phyloP scores from a whole-genome alignment of 2,329 filamentous ascomycete species.

The Botrytis byssoidea region DNA sequence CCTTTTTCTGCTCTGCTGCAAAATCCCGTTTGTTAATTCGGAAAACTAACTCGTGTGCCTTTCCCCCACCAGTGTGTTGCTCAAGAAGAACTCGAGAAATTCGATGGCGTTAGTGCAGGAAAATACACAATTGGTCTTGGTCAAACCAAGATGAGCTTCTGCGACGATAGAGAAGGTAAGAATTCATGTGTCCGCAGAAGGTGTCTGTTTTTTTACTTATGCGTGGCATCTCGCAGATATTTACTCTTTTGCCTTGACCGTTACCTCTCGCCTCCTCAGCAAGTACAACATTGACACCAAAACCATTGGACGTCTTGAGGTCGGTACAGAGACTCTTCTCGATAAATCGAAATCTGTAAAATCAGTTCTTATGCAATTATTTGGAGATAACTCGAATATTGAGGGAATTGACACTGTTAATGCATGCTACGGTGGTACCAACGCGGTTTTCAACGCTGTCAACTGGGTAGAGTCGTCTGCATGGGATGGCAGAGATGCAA shows the following conservation, averaged over 20 bases:
- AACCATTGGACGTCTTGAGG: conserved; percentile 76
- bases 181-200: background rate
- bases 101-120: conserved; percentile 76
- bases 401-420: conserved; percentile 83
- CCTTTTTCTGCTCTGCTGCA: background rate
- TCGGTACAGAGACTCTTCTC: conserved; percentile 80
- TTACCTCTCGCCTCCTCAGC: conserved; percentile 71
- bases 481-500: conserved; percentile 80
- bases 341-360: conserved; percentile 93
- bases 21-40: background rate
- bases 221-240: conserved; percentile 60
- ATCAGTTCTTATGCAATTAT: conserved; percentile 83
- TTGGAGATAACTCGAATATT: conserved; percentile 78
- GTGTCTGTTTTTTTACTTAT: conserved; percentile 16
- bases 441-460: conserved; percentile 77
- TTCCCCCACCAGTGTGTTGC: conserved; percentile 66
- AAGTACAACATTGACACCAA: conserved; percentile 82
- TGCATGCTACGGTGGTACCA: conserved; percentile 84
- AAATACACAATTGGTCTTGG: conserved; percentile 92
- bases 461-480: conserved; percentile 86
- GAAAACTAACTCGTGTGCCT: conserved; percentile 17
- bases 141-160: conserved; percentile 91
- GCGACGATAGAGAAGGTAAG: conserved; percentile 80
- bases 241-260: conserved; percentile 81
- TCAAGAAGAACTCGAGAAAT: conserved; percentile 79